These are phyloP conservation scores for Alternaria brassicicola DNA, from an alignment of 2,329 filamentous ascomycete genomes.

Conservation along the genomic window DNA sequence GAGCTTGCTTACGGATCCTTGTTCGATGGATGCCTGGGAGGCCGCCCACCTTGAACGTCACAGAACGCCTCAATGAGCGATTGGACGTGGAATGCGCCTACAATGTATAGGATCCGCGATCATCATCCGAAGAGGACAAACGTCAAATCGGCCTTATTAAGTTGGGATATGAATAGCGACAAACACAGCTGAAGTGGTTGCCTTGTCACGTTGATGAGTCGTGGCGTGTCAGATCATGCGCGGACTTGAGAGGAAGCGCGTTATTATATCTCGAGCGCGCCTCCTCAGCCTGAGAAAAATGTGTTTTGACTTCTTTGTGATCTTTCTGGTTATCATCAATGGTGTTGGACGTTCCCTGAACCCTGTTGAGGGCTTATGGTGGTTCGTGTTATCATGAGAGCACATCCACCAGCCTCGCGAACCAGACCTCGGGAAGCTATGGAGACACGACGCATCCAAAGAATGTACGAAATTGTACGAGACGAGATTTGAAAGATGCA, in stretches of 20 bases:
- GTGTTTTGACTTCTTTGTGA: not conserved
- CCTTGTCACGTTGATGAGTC: slow-evolving; percentile 24
- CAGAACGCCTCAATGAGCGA: not conserved
- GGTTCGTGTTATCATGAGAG: not conserved
- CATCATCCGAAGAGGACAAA: not conserved
- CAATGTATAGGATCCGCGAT: slow-evolving; percentile 1
- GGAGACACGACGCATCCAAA: not conserved
- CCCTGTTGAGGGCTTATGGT: not conserved
- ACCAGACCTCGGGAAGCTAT: not conserved
- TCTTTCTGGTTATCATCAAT: not conserved
- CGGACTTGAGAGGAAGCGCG: slow-evolving; percentile 5
- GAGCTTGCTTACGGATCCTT: not conserved
- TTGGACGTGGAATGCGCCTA: not conserved
- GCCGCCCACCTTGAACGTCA: slow-evolving; percentile 4
- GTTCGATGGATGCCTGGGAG: slow-evolving; percentile 9
- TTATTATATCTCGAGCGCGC: slow-evolving; percentile 17
- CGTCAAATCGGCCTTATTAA: slow-evolving; percentile 33
- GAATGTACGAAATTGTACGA: not conserved
- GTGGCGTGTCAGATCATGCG: slow-evolving; percentile 9
- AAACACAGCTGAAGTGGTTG: slow-evolving; percentile 27
- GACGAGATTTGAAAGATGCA: not conserved
- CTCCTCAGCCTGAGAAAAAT: not conserved
- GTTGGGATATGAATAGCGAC: slow-evolving; percentile 15
- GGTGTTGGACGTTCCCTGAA: not conserved
- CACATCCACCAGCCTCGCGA: not conserved